Conservation (phyloP, 306 rosid genomes). For the Prunus padus region DNA sequence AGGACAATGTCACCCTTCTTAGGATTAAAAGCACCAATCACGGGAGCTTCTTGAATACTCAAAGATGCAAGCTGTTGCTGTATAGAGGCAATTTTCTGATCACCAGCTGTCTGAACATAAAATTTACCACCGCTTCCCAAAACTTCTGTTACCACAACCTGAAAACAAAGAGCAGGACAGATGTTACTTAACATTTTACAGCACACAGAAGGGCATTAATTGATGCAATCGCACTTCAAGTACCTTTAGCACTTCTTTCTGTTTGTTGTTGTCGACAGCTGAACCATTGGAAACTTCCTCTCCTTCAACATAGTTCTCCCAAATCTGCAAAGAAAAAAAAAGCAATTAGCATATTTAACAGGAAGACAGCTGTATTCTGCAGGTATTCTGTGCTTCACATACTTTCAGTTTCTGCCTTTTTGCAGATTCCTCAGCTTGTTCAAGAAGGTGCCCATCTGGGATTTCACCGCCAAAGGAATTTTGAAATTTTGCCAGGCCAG, state of each 20-base stretch:
- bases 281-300: constrained; percentile 79
- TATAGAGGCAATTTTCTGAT: constrained; percentile 73
- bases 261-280: constrained; percentile 66
- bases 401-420: constrained; percentile 79
- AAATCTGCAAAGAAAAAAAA: constrained; percentile 55
- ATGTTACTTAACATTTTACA: constrained; percentile 25
- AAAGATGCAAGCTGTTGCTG: constrained; percentile 86
- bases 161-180: constrained; percentile 23
- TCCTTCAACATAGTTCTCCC: constrained; percentile 97
- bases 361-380: constrained; percentile 9
- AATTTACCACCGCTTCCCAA: constrained; percentile 92
- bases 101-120: constrained; percentile 88
- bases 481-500: constrained; percentile 90
- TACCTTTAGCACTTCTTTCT: constrained; percentile 96
- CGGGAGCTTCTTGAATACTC: constrained; percentile 85
- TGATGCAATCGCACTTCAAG: constrained; percentile 20
- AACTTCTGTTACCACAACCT: constrained; percentile 86
- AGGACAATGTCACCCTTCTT: constrained; percentile 93
- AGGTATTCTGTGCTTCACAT: constrained; percentile 31
- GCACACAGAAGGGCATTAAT: constrained; percentile 15
- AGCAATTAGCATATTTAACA: constrained; percentile 30
- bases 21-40: constrained; percentile 86
- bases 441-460: constrained; percentile 79
- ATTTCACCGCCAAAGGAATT: constrained; percentile 85
- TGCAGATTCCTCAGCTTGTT: constrained; percentile 88